These are phyloP conservation scores for Sporormia fimetaria DNA, from an alignment of 495 filamentous ascomycete species.

Conservation along the genomic window DNA sequence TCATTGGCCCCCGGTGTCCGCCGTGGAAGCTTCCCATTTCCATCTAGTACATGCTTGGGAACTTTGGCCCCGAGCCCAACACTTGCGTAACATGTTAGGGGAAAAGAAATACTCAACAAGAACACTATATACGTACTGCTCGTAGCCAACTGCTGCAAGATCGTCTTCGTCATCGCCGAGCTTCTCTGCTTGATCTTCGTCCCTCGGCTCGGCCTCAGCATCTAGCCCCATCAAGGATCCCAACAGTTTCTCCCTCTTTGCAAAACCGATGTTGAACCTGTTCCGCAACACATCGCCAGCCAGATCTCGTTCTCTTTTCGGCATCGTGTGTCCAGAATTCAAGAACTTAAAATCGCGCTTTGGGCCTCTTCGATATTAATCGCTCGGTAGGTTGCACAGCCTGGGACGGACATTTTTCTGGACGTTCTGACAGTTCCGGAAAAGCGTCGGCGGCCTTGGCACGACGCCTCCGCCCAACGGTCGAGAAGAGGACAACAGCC, in stretches of 20 bases:
- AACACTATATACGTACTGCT: conserved; percentile 27
- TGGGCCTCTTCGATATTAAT: conserved; percentile 20
- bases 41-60: conserved; percentile 31
- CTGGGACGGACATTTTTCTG: conserved; percentile 11
- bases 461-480: conserved; percentile 20
- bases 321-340: conserved; percentile 7
- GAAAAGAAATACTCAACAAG: too few relatives aligned
- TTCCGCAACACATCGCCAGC: conserved; percentile 40
- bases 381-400: background rate
- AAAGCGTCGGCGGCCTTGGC: conserved; percentile 21
- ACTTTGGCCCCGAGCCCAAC: conserved; percentile 38
- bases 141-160: conserved; percentile 20
- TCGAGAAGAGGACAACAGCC: conserved; percentile 4
- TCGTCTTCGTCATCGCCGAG: conserved; percentile 37
- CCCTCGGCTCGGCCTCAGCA: conserved; percentile 36
- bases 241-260: conserved; percentile 36
- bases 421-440: conserved; percentile 4
- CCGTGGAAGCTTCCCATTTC: conserved; percentile 31
- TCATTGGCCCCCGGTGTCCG: conserved; percentile 34
- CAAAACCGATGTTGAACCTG: conserved; percentile 35
- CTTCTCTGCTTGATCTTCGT: conserved; percentile 24
- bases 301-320: conserved; percentile 23
- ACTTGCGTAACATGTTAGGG: background rate
- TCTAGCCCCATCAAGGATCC: conserved; percentile 41
- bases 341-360: conserved; percentile 4